Evolutionary conservation across 768 basidiomycete species (phyloP), one percentile per base, ranked within the genome.

Genomic region (Rhizopogon vesiculosus): DNA sequence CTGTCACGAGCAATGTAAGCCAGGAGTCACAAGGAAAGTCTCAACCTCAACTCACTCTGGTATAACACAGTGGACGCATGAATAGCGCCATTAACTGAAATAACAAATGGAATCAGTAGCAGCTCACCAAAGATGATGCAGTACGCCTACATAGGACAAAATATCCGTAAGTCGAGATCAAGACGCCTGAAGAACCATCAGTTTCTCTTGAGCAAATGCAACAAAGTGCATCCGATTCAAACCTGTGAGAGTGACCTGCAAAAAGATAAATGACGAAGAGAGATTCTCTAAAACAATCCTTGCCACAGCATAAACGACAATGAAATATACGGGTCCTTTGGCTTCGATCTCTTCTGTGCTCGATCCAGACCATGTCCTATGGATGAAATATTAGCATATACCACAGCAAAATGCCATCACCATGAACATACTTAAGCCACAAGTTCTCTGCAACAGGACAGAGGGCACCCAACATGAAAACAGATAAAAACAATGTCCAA

Each of bases 31-130:
- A 5, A 6, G 18, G 7, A 12, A 28, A 5, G 19, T 51, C 22
- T n/a, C 55, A 33, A 38, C 5, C 12, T 49, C 8, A 22, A 49
- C 59, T 33, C 57, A 86, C 86, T 74, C 65, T 89, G 76, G 71
- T 96, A 92, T 13, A 95, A 76, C 16, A 87, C 81, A 2, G 76
- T 78, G 1, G 91, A 93, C 2, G 92, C 91, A 55, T 81, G 82
- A 57, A 96, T 86, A n/a, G 89, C 88, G 13, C 93, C 93, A 19
- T 71, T 73, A 68, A 94, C 84, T 77, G 64, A 49, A 42, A 63
- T 41, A 2, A 45, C 19, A 38, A 51, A 31, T 53, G 38, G 7
- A 54, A 41, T 64, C 15, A 65, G 45, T 42, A 52, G 18, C 28
- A 5, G 22, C 39, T 18, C 55, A 45, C 13, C 18, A 7, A 22